These are phyloP conservation scores for Verticillium dahliae DNA, from an alignment of 2,329 filamentous ascomycete genomes.

Conservation along the genomic window DNA sequence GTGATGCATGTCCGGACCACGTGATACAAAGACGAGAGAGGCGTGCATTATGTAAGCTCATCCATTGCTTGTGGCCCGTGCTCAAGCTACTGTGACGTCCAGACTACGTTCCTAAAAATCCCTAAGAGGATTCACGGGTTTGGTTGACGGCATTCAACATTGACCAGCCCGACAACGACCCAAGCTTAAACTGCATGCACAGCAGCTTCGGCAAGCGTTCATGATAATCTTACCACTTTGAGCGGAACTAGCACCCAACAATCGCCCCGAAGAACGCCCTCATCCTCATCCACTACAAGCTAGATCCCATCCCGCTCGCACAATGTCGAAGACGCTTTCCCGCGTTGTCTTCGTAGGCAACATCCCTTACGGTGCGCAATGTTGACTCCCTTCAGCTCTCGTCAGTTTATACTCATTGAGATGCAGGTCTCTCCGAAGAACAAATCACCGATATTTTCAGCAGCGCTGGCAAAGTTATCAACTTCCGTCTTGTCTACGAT, in stretches of 20 bases:
- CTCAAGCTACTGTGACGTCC: background rate
- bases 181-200: background rate
- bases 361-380: constrained; percentile 65
- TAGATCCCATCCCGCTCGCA: constrained; percentile 17
- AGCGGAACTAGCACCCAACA: background rate
- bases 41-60: background rate
- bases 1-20: background rate
- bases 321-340: constrained; percentile 70
- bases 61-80: background rate
- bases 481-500: constrained; percentile 91
- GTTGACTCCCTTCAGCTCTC: too few species aligned
- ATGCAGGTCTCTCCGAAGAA: constrained; percentile 85
- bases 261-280: background rate
- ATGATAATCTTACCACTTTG: too few species aligned
- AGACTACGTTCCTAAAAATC: background rate
- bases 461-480: constrained; percentile 81
- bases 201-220: background rate
- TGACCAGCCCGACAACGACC: background rate
- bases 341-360: constrained; percentile 81
- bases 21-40: background rate
- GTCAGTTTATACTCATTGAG: background rate
- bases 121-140: background rate
- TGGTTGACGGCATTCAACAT: background rate
- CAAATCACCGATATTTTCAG: constrained; percentile 93
- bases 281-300: background rate